These are phyloP conservation scores for Volutella citrinella DNA, from an alignment of 2,329 filamentous ascomycete genomes.

Conservation along the genomic window DNA sequence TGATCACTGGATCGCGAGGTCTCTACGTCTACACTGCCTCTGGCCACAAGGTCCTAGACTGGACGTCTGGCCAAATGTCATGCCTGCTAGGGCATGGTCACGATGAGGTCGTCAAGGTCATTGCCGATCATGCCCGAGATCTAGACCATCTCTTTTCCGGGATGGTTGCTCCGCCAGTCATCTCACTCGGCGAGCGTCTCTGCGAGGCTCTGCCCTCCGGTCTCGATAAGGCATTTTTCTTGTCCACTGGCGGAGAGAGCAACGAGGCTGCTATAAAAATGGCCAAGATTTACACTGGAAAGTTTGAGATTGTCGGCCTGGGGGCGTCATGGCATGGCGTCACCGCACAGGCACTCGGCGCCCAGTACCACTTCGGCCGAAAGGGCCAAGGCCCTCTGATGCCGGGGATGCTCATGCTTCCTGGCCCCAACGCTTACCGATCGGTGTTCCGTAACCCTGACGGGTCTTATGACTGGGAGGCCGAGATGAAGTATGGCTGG, in stretches of 20 bases:
- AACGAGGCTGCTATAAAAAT: constrained; percentile 64
- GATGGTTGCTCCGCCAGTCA: constrained; percentile 57
- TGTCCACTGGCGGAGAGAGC: constrained; percentile 55
- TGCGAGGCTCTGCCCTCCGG: constrained; percentile 45
- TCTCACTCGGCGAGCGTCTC: constrained; percentile 51
- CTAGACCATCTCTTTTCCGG: constrained; percentile 59
- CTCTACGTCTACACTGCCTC: constrained; percentile 44
- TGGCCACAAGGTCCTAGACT: constrained; percentile 51
- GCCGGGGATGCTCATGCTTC: constrained; percentile 56
- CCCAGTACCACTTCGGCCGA: constrained; percentile 55
- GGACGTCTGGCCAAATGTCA: constrained; percentile 60
- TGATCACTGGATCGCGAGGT: constrained; percentile 43
- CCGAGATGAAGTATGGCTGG: constrained; percentile 60
- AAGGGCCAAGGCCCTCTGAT: constrained; percentile 46
- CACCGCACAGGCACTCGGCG: constrained; percentile 50
- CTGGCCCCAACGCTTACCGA: constrained; percentile 58
- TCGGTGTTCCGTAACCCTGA: constrained; percentile 57
- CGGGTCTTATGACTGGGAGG: constrained; percentile 60
- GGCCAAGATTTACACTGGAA: constrained; percentile 62
- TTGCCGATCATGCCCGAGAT: constrained; percentile 44
- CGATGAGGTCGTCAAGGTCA: constrained; percentile 54
- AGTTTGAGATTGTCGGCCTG: constrained; percentile 62
- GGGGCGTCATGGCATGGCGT: constrained; percentile 60
- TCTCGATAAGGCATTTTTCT: constrained; percentile 55
- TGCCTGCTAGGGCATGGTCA: constrained; percentile 57